These are phyloP conservation scores for Aspergillus novoparasiticus DNA, from an alignment of 2,329 filamentous ascomycete genomes.

Conservation along the genomic window DNA sequence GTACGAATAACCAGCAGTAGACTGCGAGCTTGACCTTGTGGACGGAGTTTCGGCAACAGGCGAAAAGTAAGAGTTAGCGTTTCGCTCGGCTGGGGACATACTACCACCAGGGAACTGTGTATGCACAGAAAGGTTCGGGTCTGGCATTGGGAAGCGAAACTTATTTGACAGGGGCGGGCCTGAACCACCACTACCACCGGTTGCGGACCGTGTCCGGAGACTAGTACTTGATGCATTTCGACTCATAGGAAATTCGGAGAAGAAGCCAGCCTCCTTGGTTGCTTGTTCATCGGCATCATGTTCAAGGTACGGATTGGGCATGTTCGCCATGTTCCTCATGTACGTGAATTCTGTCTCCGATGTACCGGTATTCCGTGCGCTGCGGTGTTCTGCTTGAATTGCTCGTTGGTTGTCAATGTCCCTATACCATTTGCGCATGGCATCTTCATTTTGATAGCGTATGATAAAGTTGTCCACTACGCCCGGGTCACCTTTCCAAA, in stretches of 20 bases:
- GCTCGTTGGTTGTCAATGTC: constrained; percentile 75
- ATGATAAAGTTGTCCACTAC: constrained; percentile 97
- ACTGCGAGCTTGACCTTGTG: constrained; percentile 52
- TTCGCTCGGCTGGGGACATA: constrained; percentile 63
- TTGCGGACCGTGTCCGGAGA: constrained; percentile 74
- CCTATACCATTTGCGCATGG: constrained; percentile 87
- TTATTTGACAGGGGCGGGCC: constrained; percentile 42
- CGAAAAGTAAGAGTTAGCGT: constrained; percentile 90
- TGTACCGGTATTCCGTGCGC: constrained; percentile 56
- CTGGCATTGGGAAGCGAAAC: constrained; percentile 71
- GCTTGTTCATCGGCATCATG: constrained; percentile 58
- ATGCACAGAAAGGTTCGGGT: constrained; percentile 69
- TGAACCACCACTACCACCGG: constrained; percentile 57
- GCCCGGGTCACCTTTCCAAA: constrained; percentile 95
- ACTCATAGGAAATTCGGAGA: constrained; percentile 57
- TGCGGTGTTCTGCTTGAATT: constrained; percentile 55
- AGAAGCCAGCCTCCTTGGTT: constrained; percentile 38
- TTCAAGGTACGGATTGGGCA: constrained; percentile 81
- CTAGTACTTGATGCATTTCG: constrained; percentile 75
- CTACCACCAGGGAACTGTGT: constrained; percentile 54
- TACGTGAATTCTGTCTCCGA: constrained; percentile 77
- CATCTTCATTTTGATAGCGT: constrained; percentile 87
- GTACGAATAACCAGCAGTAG: constrained; percentile 75
- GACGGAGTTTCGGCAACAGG: constrained; percentile 74
- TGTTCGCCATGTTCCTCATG: constrained; percentile 66